Percentiles rank a stretch among this genome's conserved stretches.
phyloP scores from a whole-genome alignment of 192 early-diverging fungal genomes.

The Coemansia sp. region DNA sequence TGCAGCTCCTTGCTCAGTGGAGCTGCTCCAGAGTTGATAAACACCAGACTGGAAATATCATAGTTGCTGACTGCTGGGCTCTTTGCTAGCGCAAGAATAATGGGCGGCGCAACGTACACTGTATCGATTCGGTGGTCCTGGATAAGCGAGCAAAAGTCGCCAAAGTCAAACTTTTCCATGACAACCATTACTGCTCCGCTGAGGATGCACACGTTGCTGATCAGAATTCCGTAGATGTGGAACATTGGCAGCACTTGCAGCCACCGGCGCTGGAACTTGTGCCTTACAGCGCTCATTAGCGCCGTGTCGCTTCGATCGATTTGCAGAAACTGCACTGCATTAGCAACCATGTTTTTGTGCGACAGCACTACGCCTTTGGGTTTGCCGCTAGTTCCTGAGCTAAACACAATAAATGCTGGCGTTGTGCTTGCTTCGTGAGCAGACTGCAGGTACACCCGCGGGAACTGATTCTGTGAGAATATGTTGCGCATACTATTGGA shows the following conservation, averaged over 20 bases:
- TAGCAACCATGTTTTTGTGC: conserved; percentile 79
- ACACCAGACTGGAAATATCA: conserved; percentile 66
- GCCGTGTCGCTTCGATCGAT: conserved; percentile 44
- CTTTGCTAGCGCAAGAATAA: conserved; percentile 71
- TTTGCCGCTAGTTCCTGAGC: conserved; percentile 57
- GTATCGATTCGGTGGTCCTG: conserved; percentile 71
- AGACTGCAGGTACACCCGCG: conserved; percentile 34
- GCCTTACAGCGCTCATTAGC: conserved; percentile 10
- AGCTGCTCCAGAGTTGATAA: conserved; percentile 75
- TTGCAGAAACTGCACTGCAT: conserved; percentile 59
- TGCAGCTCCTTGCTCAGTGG: conserved; percentile 72
- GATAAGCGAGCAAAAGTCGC: conserved; percentile 61
- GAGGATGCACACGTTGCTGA: conserved; percentile 40
- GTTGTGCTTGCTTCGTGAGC: conserved; percentile 21
- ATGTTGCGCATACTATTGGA: conserved; percentile 13
- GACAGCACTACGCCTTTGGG: conserved; percentile 85
- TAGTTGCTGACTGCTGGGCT: conserved; percentile 72
- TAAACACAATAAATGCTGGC: conserved; percentile 49
- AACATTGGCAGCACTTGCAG: conserved; percentile 66
- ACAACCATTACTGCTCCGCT: conserved; percentile 65
- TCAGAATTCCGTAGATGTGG: conserved; percentile 69
- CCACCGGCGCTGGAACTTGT: conserved; percentile 35
- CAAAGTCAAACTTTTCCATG: conserved; percentile 75
- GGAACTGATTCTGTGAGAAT: conserved; percentile 22
- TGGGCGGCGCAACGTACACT: conserved; percentile 67